Evolutionary conservation across 441 rosid genomes (phyloP), one percentile per base, ranked within the genome.

Genomic region (Erodium moschatum): DNA sequence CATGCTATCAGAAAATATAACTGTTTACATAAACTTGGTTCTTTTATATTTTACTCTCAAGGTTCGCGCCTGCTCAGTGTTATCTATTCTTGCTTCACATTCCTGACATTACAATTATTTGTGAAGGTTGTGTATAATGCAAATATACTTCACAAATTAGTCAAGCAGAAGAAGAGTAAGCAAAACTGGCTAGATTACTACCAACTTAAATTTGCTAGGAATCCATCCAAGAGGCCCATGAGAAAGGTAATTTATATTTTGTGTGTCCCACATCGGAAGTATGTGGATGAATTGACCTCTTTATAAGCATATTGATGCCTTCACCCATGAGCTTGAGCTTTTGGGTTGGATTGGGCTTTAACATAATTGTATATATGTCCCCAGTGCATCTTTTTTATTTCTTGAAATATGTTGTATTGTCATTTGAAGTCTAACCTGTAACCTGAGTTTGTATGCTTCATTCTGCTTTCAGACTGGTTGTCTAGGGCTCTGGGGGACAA

Each of bases 161-260:
- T 95, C 69, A 66, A 77, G 69, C 83, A 81, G 82, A 95, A 75
- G 84, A 76, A 85, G 68, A 87, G 69, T 19, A 54, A 80, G 83
- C 92, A 83, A 84, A 95, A 95, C 69, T 91, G 97, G 99, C 91
- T 88, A 62, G 97, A 83, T 73, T 94, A 88, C 68, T 83, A 88
- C 76, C 89, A 95, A 74, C 81, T 84, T 48, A 95, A 85, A 75
- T 84, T 76, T 75, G 66, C 83, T 27, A 81, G 95, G 78, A 83
- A 85, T 56, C 80, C 71, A 73, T 67, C 84, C 35, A 73, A 78
- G 70, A 83, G 82, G 79, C 97, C 95, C 6, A 3, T 50, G 2
- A 84, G 65, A 42, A 95, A 91, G 97, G 97, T 94, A 46, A 11
- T 46, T 12, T 46, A 35, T 35, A 7, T 35, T 5, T 29, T 4